A percentile compares a stretch with the other conserved stretches of the same genome.
phyloP scores from a whole-genome alignment of 371 early-diverging fungal genomes.

The Catenaria anguillulae region DNA sequence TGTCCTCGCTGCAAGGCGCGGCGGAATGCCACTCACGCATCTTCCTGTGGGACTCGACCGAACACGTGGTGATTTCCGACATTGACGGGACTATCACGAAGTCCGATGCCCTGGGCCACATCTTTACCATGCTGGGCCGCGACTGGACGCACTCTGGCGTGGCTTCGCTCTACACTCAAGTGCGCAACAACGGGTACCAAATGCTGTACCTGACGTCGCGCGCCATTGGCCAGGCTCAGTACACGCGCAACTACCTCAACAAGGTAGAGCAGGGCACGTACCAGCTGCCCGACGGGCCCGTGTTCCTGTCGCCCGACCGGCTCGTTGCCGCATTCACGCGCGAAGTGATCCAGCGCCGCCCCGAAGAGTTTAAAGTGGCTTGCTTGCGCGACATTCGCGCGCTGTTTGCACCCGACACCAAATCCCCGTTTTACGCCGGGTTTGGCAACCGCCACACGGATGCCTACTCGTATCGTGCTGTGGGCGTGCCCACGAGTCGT shows the following conservation, averaged over 20 bases:
- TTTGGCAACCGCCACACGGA: constrained; percentile 96
- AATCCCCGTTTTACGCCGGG: constrained; percentile 90
- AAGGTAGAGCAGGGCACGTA: constrained; percentile 76
- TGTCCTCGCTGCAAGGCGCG: constrained; percentile 54
- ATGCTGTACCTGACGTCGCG: constrained; percentile 93
- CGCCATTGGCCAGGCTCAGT: constrained; percentile 90
- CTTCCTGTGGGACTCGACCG: constrained; percentile 76
- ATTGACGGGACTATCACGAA: constrained; percentile 99
- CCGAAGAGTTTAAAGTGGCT: constrained; percentile 97
- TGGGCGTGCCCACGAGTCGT: constrained; percentile 79
- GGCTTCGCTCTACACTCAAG: constrained; percentile 89
- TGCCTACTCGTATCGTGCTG: constrained; percentile 87
- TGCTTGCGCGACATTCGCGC: constrained; percentile 81
- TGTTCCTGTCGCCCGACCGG: constrained; percentile 94
- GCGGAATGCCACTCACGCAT: constrained; percentile 66
- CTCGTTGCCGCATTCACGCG: constrained; percentile 80
- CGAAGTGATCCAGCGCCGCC: constrained; percentile 89
- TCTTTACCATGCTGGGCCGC: constrained; percentile 94
- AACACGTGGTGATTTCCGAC: constrained; percentile 91
- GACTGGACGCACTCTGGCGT: constrained; percentile 99
- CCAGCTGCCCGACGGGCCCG: constrained; percentile 91
- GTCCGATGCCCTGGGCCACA: constrained; percentile 92
- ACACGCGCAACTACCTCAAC: constrained; percentile 82
- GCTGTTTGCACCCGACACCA: constrained; percentile 47
- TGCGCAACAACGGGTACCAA: constrained; percentile 88